Conservation (phyloP, 371 early-diverging fungal genomes). For the Coemansia sp. region DNA sequence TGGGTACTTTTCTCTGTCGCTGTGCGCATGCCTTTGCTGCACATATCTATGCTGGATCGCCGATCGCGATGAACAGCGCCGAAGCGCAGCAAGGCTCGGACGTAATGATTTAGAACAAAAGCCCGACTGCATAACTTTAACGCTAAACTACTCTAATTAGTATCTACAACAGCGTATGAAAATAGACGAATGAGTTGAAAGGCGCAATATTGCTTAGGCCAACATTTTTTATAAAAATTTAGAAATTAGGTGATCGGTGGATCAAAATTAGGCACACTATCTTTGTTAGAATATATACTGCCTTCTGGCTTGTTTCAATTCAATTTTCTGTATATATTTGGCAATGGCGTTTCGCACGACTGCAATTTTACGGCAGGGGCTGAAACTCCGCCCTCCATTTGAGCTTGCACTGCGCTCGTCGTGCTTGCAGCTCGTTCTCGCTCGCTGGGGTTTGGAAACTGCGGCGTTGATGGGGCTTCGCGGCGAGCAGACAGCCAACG, state of each 20-base stretch:
- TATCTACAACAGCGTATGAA: background rate
- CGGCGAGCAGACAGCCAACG: constrained; percentile 34
- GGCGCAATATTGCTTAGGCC: constrained; percentile 1
- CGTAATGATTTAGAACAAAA: constrained; percentile 21
- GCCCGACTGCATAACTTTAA: constrained; percentile 30
- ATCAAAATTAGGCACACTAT: no score
- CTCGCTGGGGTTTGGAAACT: constrained; percentile 61
- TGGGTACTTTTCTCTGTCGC: constrained; percentile 19
- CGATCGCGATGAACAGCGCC: background rate
- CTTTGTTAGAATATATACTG: no score
- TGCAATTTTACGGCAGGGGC: constrained; percentile 16
- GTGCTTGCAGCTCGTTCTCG: constrained; percentile 54
- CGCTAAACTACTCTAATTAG: background rate
- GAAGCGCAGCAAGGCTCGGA: background rate
- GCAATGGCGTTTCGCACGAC: constrained; percentile 42
- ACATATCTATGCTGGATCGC: background rate
- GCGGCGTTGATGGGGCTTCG: constrained; percentile 49
- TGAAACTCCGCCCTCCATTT: constrained; percentile 45
- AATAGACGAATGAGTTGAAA: background rate
- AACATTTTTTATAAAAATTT: background rate
- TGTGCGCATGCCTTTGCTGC: background rate
- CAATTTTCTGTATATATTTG: no score
- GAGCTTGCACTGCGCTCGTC: constrained; percentile 51
- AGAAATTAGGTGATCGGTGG: background rate
- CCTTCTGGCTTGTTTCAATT: no score